phyloP scores from a whole-genome alignment of 257 asterid species.

The Linderniella brevidens region DNA sequence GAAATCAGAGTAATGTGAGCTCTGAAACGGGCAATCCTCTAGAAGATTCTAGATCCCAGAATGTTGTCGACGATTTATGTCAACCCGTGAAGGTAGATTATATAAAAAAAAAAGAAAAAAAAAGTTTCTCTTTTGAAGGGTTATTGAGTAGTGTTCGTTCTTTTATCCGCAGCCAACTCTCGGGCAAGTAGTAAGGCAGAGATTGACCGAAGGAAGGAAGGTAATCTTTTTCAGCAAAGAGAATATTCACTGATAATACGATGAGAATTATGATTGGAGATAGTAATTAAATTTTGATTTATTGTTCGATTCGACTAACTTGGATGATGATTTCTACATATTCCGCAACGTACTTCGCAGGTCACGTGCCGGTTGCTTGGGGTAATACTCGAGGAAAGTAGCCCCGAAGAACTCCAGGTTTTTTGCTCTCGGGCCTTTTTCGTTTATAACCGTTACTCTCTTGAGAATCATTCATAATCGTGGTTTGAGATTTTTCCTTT shows the following conservation, averaged over 20 bases:
- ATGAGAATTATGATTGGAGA: too few species aligned
- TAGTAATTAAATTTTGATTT: too few species aligned
- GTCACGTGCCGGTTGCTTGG: slow-evolving; percentile 85
- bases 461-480: slow-evolving; percentile 1
- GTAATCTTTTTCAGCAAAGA: too few species aligned
- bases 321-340: too few species aligned
- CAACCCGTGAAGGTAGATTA: slow-evolving; percentile 52
- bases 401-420: slow-evolving; percentile 91
- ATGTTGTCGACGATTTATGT: slow-evolving; percentile 48
- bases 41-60: slow-evolving; percentile 55
- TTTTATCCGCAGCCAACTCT: slow-evolving; percentile 63
- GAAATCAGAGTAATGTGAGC: slow-evolving; percentile 22
- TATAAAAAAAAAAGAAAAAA: too few species aligned
- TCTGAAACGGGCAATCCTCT: slow-evolving; percentile 25
- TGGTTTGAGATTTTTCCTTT: slow-evolving; percentile 11
- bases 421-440: too few species aligned
- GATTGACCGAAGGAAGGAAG: slow-evolving; percentile 91
- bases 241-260: too few species aligned
- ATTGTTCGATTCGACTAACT: too few species aligned
- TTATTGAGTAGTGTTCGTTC: neutral
- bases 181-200: slow-evolving; percentile 67
- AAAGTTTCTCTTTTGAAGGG: too few species aligned
- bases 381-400: slow-evolving; percentile 71
- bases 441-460: too few species aligned
- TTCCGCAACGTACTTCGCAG: too few species aligned